Base-by-base conservation (phyloP, 257 asterid species). In the Nicotiana knightiana region DNA sequence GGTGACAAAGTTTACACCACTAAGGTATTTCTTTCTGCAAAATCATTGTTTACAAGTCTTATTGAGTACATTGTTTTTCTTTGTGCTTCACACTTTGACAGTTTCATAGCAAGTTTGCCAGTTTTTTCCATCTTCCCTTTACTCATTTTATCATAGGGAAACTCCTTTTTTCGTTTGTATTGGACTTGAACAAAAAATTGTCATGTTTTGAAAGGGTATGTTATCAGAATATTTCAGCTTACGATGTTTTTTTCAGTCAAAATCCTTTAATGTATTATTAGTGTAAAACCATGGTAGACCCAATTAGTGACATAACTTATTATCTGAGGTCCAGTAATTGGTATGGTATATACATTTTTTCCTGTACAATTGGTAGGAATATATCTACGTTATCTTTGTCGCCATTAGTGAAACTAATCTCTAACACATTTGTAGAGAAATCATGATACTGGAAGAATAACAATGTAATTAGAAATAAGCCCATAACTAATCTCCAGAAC, bases 1-100 rank as follows among this genome's bases (percentile, higher is more conserved):
- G 93, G 94, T 18, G 91, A 88, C 53, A 89, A 91, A 79, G 94
- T 91, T 76, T 91, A 91, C 87, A 91, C 94, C 37, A 91, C 94
- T 9, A 91, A 89, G 94, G 94, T 91, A 46, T 57, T 9, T 51
- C 32, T 4, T 43, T 55, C 26, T 35, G 28, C n/a, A 70, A 18
- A 43, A 37, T 39, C 32, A 67, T 35, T 66, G 5, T 16, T 66
- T 15, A 6, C 48, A 13, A 17, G 5, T 65, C 21, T 4, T 54
- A 15, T 16, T 16, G 62, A 57, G 10, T 57, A n/a, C 21, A 4
- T 8, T 57, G 0, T 70, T 43, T 43, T 8, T 39, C 16, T 18
- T 43, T 43, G 1, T 1, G 39, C 10, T 12, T 64, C 32, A 64
- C 9, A 28, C 3, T 1, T 28, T 9, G 4, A 32, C 73, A 30